phyloP scores from a whole-genome alignment of 2,329 filamentous ascomycete genomes.

The Fusarium xylarioides region DNA sequence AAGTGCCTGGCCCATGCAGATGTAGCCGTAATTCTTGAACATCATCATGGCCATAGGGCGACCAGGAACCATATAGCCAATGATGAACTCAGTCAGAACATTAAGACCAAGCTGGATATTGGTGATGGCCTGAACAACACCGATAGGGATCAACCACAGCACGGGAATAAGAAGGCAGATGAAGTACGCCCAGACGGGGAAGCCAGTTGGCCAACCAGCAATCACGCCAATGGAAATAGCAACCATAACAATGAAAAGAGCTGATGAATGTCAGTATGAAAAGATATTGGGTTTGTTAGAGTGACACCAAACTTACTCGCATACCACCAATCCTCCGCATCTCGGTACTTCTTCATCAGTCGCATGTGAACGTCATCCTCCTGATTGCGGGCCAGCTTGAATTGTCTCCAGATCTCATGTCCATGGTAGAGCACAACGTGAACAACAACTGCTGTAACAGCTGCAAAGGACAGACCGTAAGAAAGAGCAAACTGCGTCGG shows the following conservation, averaged over 20 bases:
- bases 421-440: constrained; percentile 66
- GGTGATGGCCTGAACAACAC: constrained; percentile 68
- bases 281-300: constrained; percentile 37
- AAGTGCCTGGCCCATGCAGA: constrained; percentile 72
- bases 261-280: constrained; percentile 35
- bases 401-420: constrained; percentile 63
- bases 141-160: constrained; percentile 68
- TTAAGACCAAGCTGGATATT: constrained; percentile 73
- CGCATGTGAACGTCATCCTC: constrained; percentile 69
- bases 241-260: constrained; percentile 62
- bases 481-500: constrained; percentile 68
- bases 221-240: constrained; percentile 64
- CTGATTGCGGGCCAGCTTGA: constrained; percentile 63
- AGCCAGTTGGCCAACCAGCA: constrained; percentile 64
- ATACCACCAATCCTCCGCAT: constrained; percentile 70
- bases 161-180: constrained; percentile 66
- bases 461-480: constrained; percentile 74
- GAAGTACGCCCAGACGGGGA: constrained; percentile 67
- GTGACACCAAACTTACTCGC: constrained; percentile 52
- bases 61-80: constrained; percentile 78
- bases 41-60: constrained; percentile 79
- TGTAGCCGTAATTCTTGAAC: constrained; percentile 79
- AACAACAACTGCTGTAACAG: constrained; percentile 67
- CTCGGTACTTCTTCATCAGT: constrained; percentile 68
- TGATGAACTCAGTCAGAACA: constrained; percentile 76